Evolutionary conservation across 2,329 filamentous ascomycete genomes (phyloP).

Genomic region (Diaporthe aspalathi): DNA sequence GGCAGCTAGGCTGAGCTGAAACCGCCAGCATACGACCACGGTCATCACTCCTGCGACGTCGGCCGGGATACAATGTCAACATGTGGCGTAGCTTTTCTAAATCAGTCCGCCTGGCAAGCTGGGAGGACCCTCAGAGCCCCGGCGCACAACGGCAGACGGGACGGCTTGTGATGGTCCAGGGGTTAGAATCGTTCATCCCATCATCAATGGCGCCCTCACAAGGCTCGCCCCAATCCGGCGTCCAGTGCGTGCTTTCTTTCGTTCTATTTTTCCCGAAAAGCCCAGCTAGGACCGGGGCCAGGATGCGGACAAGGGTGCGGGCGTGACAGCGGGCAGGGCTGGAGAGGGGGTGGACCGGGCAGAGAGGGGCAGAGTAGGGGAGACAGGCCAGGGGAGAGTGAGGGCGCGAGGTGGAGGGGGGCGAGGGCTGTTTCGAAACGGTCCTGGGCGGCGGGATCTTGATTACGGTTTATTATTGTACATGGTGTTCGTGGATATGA

Average conservation of each 20-base stretch:
- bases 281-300: not conserved
- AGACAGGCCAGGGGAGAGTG: not conserved
- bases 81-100: not conserved
- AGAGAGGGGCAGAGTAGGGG: not conserved
- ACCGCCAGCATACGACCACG: not conserved
- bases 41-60: not conserved
- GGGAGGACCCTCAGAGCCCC: not conserved
- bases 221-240: not conserved
- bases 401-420: too few species aligned
- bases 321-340: constrained; percentile 16
- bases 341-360: constrained; percentile 9
- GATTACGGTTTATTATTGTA: constrained; percentile 1
- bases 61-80: not conserved
- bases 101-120: not conserved
- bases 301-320: not conserved
- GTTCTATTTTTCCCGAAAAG: constrained; percentile 4
- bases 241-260: not conserved
- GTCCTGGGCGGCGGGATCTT: constrained; percentile 5
- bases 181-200: constrained; percentile 1
- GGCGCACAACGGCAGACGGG: not conserved
- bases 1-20: not conserved
- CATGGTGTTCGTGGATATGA: too few species aligned
- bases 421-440: constrained; percentile 11
- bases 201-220: too few species aligned
- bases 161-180: not conserved